Evolutionary conservation across 768 basidiomycete genomes (phyloP), one percentile per base, ranked within the genome.

Genomic region (Mycena vitilis): DNA sequence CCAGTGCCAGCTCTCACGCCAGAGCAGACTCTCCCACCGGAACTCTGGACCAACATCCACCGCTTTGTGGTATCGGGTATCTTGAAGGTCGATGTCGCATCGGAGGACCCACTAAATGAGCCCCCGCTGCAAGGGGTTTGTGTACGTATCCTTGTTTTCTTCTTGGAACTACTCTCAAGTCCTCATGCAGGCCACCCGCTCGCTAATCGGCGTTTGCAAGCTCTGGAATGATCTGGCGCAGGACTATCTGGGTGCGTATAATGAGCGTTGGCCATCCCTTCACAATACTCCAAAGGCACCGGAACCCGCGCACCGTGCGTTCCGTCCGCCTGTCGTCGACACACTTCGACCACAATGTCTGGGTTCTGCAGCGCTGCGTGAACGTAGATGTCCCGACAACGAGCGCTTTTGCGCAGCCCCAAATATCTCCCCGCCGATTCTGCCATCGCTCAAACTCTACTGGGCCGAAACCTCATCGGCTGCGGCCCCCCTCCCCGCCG

Each of bases 21-120:
- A 16, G 23, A 9, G 38, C 60, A 38, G 1, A 30, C 57, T 40
- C 65, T 66, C 9, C 44, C 58, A 44, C 2, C 22, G 15, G 65
- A 66, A 20, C 48, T 63, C 16, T 63, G 59, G 66, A 42, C 57
- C 1, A 25, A 62, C 47, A 67, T 67, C 18, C 60, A 67, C 37
- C 66, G 60, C 1, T 55, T 67, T 12, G 66, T 60, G 4, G 13
- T 45, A 3, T 20, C 23, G 5, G 22, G 48, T 30, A 10, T 60
- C 11, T 66, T 51, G 20, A 9, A n/a, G 5, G 25, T 10, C 40
- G 42, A 58, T 16, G 20, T 13, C 42, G 55, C 34, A n/a, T 9
- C 37, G 6, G 25, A 59, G 15, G 18, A 44, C 38, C 49, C 64
- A 12, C 25, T 58, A 18, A 47, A 52, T 42, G 57, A 59, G 20